Conservation (phyloP, 352 stramenopile genomes). For the Globisporangium paddicum region DNA sequence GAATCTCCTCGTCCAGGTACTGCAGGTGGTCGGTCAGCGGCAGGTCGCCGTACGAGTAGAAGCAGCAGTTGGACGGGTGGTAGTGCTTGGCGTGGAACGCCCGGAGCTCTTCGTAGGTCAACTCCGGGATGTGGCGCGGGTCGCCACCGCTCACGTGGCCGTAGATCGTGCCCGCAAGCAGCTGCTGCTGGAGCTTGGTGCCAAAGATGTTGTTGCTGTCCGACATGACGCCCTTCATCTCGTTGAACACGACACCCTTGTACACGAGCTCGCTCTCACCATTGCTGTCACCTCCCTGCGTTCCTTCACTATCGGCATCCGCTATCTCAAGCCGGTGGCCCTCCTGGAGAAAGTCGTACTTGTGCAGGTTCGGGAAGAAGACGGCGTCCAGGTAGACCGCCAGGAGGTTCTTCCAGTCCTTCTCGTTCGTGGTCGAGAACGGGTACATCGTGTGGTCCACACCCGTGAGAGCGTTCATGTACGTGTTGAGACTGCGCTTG, state of each 20-base stretch:
- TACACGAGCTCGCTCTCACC: slow-evolving; percentile 41
- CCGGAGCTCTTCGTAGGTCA: slow-evolving; percentile 75
- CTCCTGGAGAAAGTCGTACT: slow-evolving; percentile 78
- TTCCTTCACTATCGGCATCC: slow-evolving; percentile 19
- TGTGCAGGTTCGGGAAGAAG: slow-evolving; percentile 91
- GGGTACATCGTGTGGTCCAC: slow-evolving; percentile 98
- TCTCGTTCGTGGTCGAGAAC: slow-evolving; percentile 95
- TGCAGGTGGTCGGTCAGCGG: slow-evolving; percentile 68
- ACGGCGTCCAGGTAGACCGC: slow-evolving; percentile 97
- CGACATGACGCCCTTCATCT: slow-evolving; percentile 99
- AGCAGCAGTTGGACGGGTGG: slow-evolving; percentile 86
- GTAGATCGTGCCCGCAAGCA: slow-evolving; percentile 90
- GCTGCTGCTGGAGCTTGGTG: slow-evolving; percentile 85
- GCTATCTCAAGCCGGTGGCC: slow-evolving; percentile 69
- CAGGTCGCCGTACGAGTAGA: slow-evolving; percentile 89
- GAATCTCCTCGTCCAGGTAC: slow-evolving; percentile 67
- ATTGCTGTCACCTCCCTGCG: slow-evolving; percentile 8
- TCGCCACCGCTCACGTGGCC: slow-evolving; percentile 79
- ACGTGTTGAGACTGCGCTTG: slow-evolving; percentile 98
- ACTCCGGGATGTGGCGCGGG: slow-evolving; percentile 57
- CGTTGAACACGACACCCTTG: slow-evolving; percentile 98
- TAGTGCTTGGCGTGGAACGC: slow-evolving; percentile 84
- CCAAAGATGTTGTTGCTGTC: slow-evolving; percentile 92
- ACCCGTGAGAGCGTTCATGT: slow-evolving; percentile 99
- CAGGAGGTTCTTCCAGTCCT: slow-evolving; percentile 98